phyloP scores from a whole-genome alignment of 352 stramenopile species.

The Phytopythium cucurbitacearum region DNA sequence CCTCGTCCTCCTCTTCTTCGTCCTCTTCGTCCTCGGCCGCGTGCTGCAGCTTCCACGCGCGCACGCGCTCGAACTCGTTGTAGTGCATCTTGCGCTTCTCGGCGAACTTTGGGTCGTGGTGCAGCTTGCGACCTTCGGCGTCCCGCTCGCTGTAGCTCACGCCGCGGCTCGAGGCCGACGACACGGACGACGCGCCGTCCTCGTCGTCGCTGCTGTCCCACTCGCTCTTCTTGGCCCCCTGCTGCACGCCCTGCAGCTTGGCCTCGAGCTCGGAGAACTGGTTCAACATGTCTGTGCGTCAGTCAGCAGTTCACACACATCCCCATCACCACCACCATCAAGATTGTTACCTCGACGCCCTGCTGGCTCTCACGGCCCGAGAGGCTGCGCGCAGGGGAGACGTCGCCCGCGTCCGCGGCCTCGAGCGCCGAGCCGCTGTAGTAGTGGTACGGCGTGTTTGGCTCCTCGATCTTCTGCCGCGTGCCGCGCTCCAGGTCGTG shows the following conservation, averaged over 20 bases:
- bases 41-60: conserved; percentile 63
- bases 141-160: conserved; percentile 37
- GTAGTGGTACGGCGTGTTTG: conserved; percentile 90
- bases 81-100: conserved; percentile 81
- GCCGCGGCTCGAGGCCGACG: conserved; percentile 4
- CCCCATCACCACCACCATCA: neutral
- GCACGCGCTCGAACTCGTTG: conserved; percentile 77
- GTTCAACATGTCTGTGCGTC: neutral
- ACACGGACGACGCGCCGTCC: conserved; percentile 5
- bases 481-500: conserved; percentile 90
- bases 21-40: conserved; percentile 39
- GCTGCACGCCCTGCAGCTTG: conserved; percentile 53
- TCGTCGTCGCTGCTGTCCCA: conserved; percentile 61
- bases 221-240: conserved; percentile 41
- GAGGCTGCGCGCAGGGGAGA: conserved; percentile 46
- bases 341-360: conserved; percentile 31
- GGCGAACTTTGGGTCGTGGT: conserved; percentile 61
- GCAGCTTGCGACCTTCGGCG: conserved; percentile 55
- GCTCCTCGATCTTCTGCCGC: conserved; percentile 93
- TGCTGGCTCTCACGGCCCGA: conserved; percentile 38
- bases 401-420: conserved; percentile 18
- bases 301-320: neutral
- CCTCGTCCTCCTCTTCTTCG: conserved; percentile 30
- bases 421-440: conserved; percentile 30
- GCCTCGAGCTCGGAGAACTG: conserved; percentile 69